phyloP scores from a whole-genome alignment of 2,329 filamentous ascomycete species.

The Atkinsonella hypoxylon region DNA sequence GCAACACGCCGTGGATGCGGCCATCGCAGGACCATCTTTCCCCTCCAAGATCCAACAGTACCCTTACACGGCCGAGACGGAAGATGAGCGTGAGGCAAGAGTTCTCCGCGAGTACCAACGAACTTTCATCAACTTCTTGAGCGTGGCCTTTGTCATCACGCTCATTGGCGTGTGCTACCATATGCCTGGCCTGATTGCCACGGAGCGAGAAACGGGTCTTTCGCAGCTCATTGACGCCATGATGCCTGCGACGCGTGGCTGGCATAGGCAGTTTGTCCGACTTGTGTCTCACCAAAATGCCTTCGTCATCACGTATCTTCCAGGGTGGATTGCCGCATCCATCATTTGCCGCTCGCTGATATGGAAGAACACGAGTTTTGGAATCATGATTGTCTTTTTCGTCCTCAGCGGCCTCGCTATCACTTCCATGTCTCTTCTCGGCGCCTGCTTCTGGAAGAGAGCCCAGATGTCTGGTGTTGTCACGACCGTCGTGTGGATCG shows the following conservation, averaged over 20 bases:
- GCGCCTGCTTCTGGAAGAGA: slow-evolving; percentile 73
- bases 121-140: slow-evolving; percentile 52
- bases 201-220: slow-evolving; percentile 78
- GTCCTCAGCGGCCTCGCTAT: slow-evolving; percentile 66
- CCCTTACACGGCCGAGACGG: slow-evolving; percentile 22
- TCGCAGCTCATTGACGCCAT: slow-evolving; percentile 82
- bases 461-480: slow-evolving; percentile 80
- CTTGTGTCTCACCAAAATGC: slow-evolving; percentile 52
- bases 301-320: slow-evolving; percentile 67
- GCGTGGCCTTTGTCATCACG: slow-evolving; percentile 55
- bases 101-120: slow-evolving; percentile 50
- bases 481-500: slow-evolving; percentile 58
- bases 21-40: slow-evolving; percentile 31
- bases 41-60: slow-evolving; percentile 20
- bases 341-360: slow-evolving; percentile 50
- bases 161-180: slow-evolving; percentile 68
- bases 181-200: slow-evolving; percentile 72
- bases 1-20: slow-evolving; percentile 54
- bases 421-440: slow-evolving; percentile 69
- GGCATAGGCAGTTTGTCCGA: slow-evolving; percentile 47
- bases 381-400: slow-evolving; percentile 61
- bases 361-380: slow-evolving; percentile 49
- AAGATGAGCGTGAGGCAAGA: slow-evolving; percentile 40
- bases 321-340: slow-evolving; percentile 70
- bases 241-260: slow-evolving; percentile 71